Conservation (phyloP, 768 basidiomycete species). For the Boletus pseudo-olivaceus region DNA sequence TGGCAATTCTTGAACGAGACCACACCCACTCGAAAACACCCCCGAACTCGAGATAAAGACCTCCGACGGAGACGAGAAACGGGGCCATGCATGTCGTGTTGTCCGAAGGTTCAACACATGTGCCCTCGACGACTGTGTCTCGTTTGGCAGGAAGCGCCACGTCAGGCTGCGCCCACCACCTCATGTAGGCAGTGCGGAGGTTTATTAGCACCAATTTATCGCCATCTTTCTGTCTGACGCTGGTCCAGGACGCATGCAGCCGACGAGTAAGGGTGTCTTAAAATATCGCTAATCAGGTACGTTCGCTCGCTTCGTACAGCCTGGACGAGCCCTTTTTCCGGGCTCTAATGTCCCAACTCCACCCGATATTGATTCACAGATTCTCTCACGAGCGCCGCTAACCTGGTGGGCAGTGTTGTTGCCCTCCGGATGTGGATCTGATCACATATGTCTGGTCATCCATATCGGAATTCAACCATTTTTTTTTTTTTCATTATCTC, state of each 20-base stretch:
- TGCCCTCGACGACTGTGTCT: too few relatives aligned
- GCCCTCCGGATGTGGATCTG: constrained; percentile 1
- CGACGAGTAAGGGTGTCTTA: constrained; percentile 10
- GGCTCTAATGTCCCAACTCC: neutral
- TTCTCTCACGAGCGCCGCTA: constrained; percentile 24
- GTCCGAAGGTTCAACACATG: neutral
- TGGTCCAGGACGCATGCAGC: neutral
- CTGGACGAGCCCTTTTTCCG: constrained; percentile 6
- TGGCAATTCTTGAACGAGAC: constrained; percentile 6
- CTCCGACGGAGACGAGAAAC: constrained; percentile 9
- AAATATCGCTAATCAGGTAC: constrained; percentile 25
- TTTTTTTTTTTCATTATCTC: constrained; percentile 1
- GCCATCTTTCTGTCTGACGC: neutral
- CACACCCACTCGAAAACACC: constrained; percentile 3
- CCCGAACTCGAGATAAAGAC: constrained; percentile 2
- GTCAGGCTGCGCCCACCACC: neutral
- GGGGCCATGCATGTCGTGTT: neutral
- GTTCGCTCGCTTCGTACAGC: neutral
- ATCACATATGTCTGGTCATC: constrained; percentile 18
- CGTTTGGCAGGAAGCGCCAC: too few relatives aligned
- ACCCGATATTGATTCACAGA: constrained; percentile 17
- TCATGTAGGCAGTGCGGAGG: neutral
- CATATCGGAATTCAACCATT: constrained; percentile 16
- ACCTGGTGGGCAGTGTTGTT: neutral
- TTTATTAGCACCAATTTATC: neutral